These are phyloP conservation scores for Zalerion maritima DNA, from an alignment of 495 filamentous ascomycete species.

Conservation along the genomic window DNA sequence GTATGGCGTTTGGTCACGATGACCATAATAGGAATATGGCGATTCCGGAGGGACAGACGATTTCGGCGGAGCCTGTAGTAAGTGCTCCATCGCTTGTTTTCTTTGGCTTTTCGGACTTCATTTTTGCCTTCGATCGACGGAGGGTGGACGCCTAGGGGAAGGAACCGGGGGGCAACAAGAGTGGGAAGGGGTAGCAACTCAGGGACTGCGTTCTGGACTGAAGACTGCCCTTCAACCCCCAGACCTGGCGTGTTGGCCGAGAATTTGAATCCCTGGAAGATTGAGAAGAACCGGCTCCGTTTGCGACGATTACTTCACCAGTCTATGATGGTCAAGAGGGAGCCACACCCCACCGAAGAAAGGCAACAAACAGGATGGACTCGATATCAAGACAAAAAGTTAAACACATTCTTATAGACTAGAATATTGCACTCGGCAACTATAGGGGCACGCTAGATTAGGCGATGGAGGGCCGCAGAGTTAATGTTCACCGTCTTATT, in stretches of 20 bases:
- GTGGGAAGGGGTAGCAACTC: background rate
- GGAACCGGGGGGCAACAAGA: conserved; percentile 1
- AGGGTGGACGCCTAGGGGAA: background rate
- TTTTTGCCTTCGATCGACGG: background rate
- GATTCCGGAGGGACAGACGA: conserved; percentile 53
- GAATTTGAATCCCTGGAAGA: too few species aligned
- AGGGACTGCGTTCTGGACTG: background rate
- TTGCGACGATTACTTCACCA: conserved; percentile 9
- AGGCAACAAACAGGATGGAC: too few species aligned
- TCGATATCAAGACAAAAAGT: too few species aligned
- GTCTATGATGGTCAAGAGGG: too few species aligned
- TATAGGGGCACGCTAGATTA: too few species aligned
- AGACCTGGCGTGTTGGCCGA: too few species aligned
- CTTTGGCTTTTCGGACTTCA: background rate
- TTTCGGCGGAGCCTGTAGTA: conserved; percentile 82
- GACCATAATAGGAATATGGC: conserved; percentile 63
- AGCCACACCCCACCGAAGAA: too few species aligned
- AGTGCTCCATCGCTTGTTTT: conserved; percentile 15
- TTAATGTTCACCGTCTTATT: too few species aligned
- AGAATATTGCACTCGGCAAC: too few species aligned
- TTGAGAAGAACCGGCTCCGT: background rate
- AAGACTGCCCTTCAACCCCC: too few species aligned
- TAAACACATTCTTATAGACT: too few species aligned
- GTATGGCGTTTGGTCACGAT: conserved; percentile 48
- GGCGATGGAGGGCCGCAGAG: conserved; percentile 2